Percentiles rank a stretch among this genome's conserved stretches.
These are phyloP conservation scores for Calcarisporium arbuscula DNA, from an alignment of 2,329 filamentous ascomycete genomes.

Conservation along the genomic window DNA sequence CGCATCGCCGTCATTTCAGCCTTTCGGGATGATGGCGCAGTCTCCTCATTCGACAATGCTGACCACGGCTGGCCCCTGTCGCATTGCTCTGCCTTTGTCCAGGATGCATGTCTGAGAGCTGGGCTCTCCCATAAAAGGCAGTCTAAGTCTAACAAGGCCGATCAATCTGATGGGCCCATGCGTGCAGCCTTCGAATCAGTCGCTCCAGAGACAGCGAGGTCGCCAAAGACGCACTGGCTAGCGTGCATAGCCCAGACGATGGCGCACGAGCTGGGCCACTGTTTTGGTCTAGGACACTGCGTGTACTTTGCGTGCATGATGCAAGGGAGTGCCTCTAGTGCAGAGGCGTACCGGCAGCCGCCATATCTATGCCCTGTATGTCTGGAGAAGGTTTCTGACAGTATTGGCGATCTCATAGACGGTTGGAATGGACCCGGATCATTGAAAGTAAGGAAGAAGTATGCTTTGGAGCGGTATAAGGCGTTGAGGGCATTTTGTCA, in stretches of 20 bases:
- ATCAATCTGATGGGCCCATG: constrained; percentile 1
- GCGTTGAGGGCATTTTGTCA: constrained; percentile 5
- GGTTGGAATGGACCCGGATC: constrained; percentile 1
- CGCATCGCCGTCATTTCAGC: constrained; percentile 56
- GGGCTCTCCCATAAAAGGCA: too few relatives aligned
- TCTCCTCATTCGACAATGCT: constrained; percentile 50
- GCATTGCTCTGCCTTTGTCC: constrained; percentile 50
- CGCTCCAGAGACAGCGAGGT: constrained; percentile 20
- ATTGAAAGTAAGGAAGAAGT: not conserved
- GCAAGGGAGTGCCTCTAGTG: constrained; percentile 51
- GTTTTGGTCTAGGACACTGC: constrained; percentile 61
- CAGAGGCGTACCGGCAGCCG: constrained; percentile 55
- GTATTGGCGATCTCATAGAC: constrained; percentile 3
- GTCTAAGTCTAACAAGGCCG: too few relatives aligned
- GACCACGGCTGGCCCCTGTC: constrained; percentile 58
- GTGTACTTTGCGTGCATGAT: constrained; percentile 58
- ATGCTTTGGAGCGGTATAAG: constrained; percentile 7
- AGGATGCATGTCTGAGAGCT: constrained; percentile 24
- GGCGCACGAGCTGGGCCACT: constrained; percentile 62
- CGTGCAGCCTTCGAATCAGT: constrained; percentile 22
- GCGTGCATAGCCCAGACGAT: constrained; percentile 50
- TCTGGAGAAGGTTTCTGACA: constrained; percentile 41
- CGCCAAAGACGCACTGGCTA: constrained; percentile 46
- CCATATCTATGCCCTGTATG: constrained; percentile 58
- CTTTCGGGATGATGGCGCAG: constrained; percentile 42